A percentile compares a stretch with the other conserved stretches of the same genome.
Conservation (phyloP, 1,284 basidiomycete genomes). For the Rhodotorula sp. region DNA sequence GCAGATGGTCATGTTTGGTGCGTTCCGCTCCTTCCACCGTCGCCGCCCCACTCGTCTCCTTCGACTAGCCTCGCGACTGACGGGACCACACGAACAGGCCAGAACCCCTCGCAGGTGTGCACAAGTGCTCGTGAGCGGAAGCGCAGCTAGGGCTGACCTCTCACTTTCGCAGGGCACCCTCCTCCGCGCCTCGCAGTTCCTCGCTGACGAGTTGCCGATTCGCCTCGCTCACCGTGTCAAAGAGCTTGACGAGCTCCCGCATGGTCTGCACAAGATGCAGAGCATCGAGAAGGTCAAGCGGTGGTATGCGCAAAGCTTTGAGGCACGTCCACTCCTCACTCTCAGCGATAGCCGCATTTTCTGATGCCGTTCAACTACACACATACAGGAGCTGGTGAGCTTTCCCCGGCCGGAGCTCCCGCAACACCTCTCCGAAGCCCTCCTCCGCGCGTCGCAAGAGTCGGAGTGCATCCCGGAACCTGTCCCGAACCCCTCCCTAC, state of each 20-base stretch:
- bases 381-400: constrained; percentile 72
- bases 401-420: constrained; percentile 76
- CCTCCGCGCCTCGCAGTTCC: constrained; percentile 79
- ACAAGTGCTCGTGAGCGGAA: no score
- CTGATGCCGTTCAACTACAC: not conserved
- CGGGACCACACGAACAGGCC: constrained; percentile 52
- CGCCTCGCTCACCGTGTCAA: constrained; percentile 93
- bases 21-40: constrained; percentile 7
- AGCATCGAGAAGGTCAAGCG: constrained; percentile 94
- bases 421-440: constrained; percentile 63
- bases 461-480: constrained; percentile 51
- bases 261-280: constrained; percentile 86
- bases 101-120: constrained; percentile 63
- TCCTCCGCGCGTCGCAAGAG: constrained; percentile 49
- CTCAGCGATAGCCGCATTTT: no score
- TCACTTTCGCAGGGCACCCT: constrained; percentile 65
- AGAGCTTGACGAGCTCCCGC: constrained; percentile 91
- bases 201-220: constrained; percentile 77
- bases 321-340: constrained; percentile 59
- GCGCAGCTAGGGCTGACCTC: not conserved
- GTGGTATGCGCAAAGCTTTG: constrained; percentile 98
- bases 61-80: not conserved
- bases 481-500: constrained; percentile 66
- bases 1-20: constrained; percentile 76
- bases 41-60: not conserved